A percentile compares a stretch with the other conserved stretches of the same genome.
Evolutionary conservation across 768 basidiomycete species (phyloP).

Genomic region (Phallus indusiatus): DNA sequence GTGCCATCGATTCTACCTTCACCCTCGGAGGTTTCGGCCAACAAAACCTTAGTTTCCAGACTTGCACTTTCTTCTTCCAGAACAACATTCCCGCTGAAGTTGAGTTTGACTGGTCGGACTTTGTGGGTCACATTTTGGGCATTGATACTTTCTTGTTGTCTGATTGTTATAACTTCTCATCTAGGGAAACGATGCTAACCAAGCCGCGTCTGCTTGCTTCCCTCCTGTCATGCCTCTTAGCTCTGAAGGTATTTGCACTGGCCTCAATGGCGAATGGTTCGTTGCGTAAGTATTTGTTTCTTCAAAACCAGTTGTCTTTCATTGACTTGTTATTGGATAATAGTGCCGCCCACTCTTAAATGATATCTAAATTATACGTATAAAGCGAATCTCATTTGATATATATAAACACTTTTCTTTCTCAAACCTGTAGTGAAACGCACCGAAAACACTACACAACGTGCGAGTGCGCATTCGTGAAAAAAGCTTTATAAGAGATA

Average conservation of each 20-base stretch:
- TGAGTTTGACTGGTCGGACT: background rate
- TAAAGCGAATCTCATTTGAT: background rate
- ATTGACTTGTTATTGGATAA: background rate
- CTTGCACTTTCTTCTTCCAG: background rate
- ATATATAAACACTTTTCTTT: background rate
- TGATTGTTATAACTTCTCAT: background rate
- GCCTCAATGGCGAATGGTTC: background rate
- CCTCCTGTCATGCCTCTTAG: background rate
- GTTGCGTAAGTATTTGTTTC: background rate
- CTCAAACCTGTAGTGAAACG: no score
- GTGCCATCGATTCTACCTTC: background rate
- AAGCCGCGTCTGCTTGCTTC: background rate
- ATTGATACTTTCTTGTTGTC: background rate
- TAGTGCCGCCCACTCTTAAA: background rate
- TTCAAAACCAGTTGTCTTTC: background rate
- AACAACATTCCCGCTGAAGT: background rate
- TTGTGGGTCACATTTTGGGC: background rate
- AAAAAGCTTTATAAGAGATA: no score
- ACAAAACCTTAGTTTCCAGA: background rate
- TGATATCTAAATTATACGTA: background rate
- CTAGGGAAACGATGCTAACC: background rate
- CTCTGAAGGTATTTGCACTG: background rate
- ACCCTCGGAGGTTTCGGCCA: background rate
- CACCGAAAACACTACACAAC: no score
- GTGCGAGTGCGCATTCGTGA: no score